Percentiles rank a stretch among this genome's conserved stretches.
Evolutionary conservation across 108 stramenopile genomes (phyloP).

Genomic region (Pseudonitzschia multiseries): DNA sequence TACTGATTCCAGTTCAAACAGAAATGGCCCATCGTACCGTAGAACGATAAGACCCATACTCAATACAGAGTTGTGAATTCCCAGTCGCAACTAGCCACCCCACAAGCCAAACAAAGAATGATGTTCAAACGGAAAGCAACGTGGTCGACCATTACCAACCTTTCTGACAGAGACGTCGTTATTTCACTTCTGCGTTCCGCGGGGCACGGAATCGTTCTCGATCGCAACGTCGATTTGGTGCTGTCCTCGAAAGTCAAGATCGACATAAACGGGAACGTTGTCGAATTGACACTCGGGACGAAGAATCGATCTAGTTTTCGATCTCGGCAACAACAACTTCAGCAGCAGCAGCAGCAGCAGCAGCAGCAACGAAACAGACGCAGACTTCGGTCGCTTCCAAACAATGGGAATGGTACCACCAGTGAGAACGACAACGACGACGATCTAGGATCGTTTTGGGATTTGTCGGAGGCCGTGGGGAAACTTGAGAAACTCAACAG

Average conservation of each 20-base stretch:
- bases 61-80: no score
- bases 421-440: neutral
- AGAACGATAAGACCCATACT: no score
- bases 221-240: slow-evolving; percentile 7
- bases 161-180: neutral
- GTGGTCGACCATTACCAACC: neutral
- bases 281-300: slow-evolving; percentile 9
- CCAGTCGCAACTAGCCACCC: neutral
- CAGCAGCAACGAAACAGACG: slow-evolving; percentile 6
- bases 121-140: neutral
- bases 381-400: no score
- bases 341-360: slow-evolving; percentile 4
- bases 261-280: neutral
- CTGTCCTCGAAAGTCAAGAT: slow-evolving; percentile 9
- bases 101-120: neutral
- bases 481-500: neutral
- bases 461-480: slow-evolving; percentile 5
- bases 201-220: neutral
- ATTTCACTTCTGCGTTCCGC: slow-evolving; percentile 3
- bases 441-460: neutral
- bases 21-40: neutral
- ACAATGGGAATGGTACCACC: no score
- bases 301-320: neutral
- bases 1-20: neutral
- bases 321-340: neutral